Evolutionary conservation across 257 asterid species (phyloP).

Genomic region (Apocynum venetum): DNA sequence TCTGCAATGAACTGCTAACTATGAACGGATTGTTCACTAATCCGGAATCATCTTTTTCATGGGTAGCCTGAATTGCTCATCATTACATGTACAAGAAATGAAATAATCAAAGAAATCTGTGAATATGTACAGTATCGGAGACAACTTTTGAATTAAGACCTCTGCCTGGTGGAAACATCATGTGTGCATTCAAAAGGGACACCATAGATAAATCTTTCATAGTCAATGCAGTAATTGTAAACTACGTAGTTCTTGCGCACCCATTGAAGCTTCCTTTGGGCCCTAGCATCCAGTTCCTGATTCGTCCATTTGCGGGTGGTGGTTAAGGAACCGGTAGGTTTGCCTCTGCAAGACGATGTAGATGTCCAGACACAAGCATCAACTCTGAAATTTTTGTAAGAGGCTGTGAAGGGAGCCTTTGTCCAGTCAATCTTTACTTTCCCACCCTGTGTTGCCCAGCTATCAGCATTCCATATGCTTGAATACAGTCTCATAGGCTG

Average conservation of each 20-base stretch:
- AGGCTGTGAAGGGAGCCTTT: constrained; percentile 30
- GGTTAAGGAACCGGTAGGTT: background rate
- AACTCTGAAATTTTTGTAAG: constrained; percentile 17
- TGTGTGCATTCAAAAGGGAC: constrained; percentile 34
- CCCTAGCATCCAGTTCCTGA: constrained; percentile 13
- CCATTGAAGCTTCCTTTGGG: constrained; percentile 25
- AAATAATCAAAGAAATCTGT: background rate
- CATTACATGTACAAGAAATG: constrained; percentile 10
- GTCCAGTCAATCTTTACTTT: constrained; percentile 29
- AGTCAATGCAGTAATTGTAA: constrained; percentile 36
- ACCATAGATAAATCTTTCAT: constrained; percentile 22
- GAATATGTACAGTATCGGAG: constrained; percentile 7
- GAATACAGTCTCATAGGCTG: constrained; percentile 29
- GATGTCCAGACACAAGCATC: constrained; percentile 22
- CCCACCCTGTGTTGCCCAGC: constrained; percentile 38
- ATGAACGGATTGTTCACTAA: too few relatives aligned
- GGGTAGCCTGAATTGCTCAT: background rate
- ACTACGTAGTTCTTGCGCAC: constrained; percentile 36
- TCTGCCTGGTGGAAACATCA: background rate
- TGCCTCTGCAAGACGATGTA: background rate
- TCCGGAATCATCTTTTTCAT: background rate
- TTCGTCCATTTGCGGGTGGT: constrained; percentile 11
- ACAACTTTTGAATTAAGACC: background rate
- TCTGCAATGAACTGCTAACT: too few relatives aligned
- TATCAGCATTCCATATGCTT: constrained; percentile 35